Percentiles rank a stretch among this genome's conserved stretches.
These are phyloP conservation scores for Paracamarosporium sp. DNA, from an alignment of 2,329 filamentous ascomycete genomes.

Conservation along the genomic window DNA sequence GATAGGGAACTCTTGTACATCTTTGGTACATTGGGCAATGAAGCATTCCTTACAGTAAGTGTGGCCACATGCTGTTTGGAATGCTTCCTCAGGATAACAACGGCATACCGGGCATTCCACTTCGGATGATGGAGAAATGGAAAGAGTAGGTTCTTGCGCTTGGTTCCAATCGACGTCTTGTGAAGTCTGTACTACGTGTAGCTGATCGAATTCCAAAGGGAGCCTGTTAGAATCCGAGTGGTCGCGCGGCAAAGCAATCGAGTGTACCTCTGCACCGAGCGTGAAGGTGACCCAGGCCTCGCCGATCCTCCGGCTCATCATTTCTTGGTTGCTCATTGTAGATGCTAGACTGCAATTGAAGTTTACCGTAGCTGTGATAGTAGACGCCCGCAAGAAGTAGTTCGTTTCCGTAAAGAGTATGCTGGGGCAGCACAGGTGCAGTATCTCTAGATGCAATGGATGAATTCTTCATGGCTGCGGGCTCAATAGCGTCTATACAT, in stretches of 20 bases:
- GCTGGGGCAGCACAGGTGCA: too few species aligned
- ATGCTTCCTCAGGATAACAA: not conserved
- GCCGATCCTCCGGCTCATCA: not conserved
- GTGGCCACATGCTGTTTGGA: constrained; percentile 10
- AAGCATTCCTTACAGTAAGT: constrained; percentile 5
- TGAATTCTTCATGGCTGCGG: not conserved
- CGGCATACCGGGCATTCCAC: not conserved
- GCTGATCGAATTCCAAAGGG: too few species aligned
- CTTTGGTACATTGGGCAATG: not conserved
- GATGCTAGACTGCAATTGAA: too few species aligned
- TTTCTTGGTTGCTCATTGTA: too few species aligned
- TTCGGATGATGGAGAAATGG: not conserved
- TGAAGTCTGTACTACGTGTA: too few species aligned
- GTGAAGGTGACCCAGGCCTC: not conserved
- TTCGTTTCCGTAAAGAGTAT: not conserved
- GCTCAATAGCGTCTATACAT: too few species aligned
- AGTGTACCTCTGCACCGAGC: not conserved
- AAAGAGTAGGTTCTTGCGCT: too few species aligned
- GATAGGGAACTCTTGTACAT: not conserved
- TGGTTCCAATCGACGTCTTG: too few species aligned
- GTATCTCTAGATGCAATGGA: not conserved
- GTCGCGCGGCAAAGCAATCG: not conserved
- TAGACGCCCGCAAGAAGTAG: not conserved
- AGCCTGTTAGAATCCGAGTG: not conserved
- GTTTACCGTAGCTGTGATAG: not conserved